Evolutionary conservation across 352 stramenopile species (phyloP).

Genomic region (Phytophthora citricola): DNA sequence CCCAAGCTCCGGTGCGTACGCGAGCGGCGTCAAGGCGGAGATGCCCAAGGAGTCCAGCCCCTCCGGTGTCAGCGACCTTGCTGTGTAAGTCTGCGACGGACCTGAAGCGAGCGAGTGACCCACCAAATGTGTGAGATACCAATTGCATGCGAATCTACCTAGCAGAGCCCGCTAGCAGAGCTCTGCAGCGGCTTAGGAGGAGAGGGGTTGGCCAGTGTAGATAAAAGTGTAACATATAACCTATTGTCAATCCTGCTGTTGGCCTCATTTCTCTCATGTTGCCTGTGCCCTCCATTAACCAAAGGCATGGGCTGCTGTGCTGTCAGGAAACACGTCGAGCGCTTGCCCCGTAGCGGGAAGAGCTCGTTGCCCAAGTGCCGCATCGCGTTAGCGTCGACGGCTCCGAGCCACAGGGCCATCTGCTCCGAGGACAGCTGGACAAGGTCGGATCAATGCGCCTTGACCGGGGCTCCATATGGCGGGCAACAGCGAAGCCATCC

Average conservation of each 20-base stretch:
- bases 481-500: conserved; percentile 16
- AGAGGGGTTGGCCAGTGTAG: conserved; percentile 36
- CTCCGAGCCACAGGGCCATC: conserved; percentile 22
- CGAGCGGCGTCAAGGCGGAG: conserved; percentile 37
- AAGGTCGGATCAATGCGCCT: conserved; percentile 42
- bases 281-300: conserved; percentile 1
- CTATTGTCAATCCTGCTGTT: conserved; percentile 42
- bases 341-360: background rate
- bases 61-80: conserved; percentile 58
- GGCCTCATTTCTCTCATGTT: background rate
- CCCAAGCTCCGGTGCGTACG: conserved; percentile 19
- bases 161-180: conserved; percentile 18
- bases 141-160: conserved; percentile 24
- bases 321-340: background rate
- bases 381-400: conserved; percentile 35
- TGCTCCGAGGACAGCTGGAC: conserved; percentile 40
- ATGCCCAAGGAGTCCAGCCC: conserved; percentile 62
- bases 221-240: conserved; percentile 67
- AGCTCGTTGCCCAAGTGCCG: conserved; percentile 5
- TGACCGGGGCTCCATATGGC: conserved; percentile 34
- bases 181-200: conserved; percentile 27
- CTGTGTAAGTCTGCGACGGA: conserved; percentile 36
- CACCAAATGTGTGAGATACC: conserved; percentile 24
- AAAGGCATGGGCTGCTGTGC: background rate
- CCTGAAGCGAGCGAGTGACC: conserved; percentile 4